Evolutionary conservation across 202 grass and related monocot species (phyloP), one percentile per base, ranked within the genome.

Genomic region (Panicum virgatum): DNA sequence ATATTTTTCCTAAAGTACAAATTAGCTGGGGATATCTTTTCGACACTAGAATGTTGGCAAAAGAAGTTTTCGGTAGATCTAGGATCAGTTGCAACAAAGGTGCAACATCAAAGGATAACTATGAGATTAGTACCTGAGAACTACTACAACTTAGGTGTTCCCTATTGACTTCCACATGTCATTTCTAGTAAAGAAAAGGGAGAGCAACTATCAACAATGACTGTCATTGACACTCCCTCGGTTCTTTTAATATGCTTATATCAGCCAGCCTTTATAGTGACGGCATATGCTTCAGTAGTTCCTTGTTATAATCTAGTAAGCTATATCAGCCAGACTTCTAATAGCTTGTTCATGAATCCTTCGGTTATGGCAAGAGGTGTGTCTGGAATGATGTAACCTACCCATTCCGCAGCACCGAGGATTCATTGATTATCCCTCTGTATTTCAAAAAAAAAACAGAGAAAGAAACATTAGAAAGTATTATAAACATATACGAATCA

Each of bases 161-260:
- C 18, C 15, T 57, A 18, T 70, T 40, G 5, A 74, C 19, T 88
- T 73, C 16, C 58, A 59, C 58, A 59, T 42, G 34, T 45, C 12
- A 16, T 16, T 48, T 66, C 22, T 48, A 30, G 14, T 7, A 69
- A 44, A 62, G 42, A 27, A 44, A 85, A 82, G 38, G 5, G 26
- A 58, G 47, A 65, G 52, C 11, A 19, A 81, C 42, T 91, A 93
- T 89, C 91, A 87, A 92, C 92, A 72, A 94, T 94, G 42, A 90
- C 89, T 40, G 94, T 94, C 39, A 86, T 94, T 18, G 89, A 94
- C 66, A 94, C 94, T 58, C 94, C 94, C 39, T 97, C 89, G 0
- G 89, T 92, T 82, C 94, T 83, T 85, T 94, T 97, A 82, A 97
- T 97, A 62, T 97, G 87, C 78, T 97, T 97, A 70, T 97, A 94